A percentile compares a stretch with the other conserved stretches of the same genome.
These are phyloP conservation scores for Arctostaphylos glauca DNA, from an alignment of 148 eudicot genomes.

Conservation along the genomic window DNA sequence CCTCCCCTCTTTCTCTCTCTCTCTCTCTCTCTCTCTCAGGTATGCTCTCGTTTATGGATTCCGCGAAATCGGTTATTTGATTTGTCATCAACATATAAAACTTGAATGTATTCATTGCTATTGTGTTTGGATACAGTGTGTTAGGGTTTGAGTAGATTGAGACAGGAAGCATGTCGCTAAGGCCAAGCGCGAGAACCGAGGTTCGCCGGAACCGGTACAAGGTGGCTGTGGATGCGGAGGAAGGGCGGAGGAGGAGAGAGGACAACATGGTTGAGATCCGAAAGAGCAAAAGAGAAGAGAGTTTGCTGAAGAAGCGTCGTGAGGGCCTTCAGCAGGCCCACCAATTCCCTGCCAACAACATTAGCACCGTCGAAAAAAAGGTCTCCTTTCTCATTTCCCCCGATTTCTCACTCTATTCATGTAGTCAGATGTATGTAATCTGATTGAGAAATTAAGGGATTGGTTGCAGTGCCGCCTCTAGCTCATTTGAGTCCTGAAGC, in stretches of 20 bases:
- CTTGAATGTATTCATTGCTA: not conserved
- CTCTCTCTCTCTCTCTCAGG: not conserved
- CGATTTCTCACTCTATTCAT: not conserved
- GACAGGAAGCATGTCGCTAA: conserved; percentile 36
- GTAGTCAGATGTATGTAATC: not conserved
- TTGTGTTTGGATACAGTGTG: not conserved
- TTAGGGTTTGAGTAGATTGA: conserved; percentile 17
- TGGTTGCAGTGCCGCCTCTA: too few relatives aligned
- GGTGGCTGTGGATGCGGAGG: conserved; percentile 77
- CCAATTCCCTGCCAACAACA: conserved; percentile 20
- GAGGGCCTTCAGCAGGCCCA: conserved; percentile 48
- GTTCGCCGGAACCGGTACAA: conserved; percentile 67
- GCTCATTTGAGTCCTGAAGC: too few relatives aligned
- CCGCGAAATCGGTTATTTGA: not conserved
- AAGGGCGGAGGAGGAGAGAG: conserved; percentile 70
- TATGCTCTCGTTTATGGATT: not conserved
- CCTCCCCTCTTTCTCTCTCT: conserved; percentile 5
- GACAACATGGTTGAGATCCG: conserved; percentile 78
- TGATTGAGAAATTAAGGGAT: too few relatives aligned
- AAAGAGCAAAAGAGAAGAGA: conserved; percentile 66
- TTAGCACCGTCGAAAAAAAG: conserved; percentile 41
- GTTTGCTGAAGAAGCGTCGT: conserved; percentile 71
- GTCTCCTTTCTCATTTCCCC: conserved; percentile 9
- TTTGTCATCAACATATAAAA: not conserved
- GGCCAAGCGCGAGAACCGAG: conserved; percentile 50